These are phyloP conservation scores for Nigrospora oryzae DNA, from an alignment of 2,329 filamentous ascomycete genomes.

Conservation along the genomic window DNA sequence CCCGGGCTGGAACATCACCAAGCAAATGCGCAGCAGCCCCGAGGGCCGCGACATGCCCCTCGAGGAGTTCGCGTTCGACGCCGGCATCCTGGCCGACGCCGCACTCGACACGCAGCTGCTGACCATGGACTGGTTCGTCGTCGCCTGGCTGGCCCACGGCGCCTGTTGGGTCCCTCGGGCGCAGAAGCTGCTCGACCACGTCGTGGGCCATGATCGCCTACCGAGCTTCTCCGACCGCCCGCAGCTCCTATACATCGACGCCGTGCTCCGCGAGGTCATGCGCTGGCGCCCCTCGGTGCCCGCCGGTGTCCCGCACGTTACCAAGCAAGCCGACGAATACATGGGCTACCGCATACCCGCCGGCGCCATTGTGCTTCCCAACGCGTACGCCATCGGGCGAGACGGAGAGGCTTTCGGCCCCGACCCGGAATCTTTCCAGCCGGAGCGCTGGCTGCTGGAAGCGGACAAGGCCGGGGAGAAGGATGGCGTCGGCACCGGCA, in stretches of 20 bases:
- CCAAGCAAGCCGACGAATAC: slow-evolving; percentile 23
- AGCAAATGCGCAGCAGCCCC: slow-evolving; percentile 12
- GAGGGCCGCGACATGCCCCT: slow-evolving; percentile 13
- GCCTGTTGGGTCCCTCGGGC: slow-evolving; percentile 22
- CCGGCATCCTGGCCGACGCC: slow-evolving; percentile 19
- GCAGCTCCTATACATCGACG: slow-evolving; percentile 31
- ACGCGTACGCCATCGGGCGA: slow-evolving; percentile 28
- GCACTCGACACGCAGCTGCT: slow-evolving; percentile 19
- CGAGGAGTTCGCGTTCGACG: slow-evolving; percentile 22
- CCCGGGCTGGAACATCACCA: slow-evolving; percentile 22
- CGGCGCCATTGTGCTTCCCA: slow-evolving; percentile 32
- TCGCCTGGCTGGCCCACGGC: slow-evolving; percentile 8
- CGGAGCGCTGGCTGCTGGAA: slow-evolving; percentile 21
- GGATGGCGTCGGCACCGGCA: neutral
- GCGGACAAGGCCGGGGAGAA: neutral
- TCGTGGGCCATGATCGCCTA: slow-evolving; percentile 28
- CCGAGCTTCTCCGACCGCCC: slow-evolving; percentile 28
- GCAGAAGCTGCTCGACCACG: slow-evolving; percentile 28
- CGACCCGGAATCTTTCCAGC: slow-evolving; percentile 18
- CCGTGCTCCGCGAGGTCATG: slow-evolving; percentile 31
- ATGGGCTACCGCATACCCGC: slow-evolving; percentile 31
- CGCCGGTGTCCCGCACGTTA: slow-evolving; percentile 28
- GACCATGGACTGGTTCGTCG: neutral
- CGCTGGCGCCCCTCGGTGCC: slow-evolving; percentile 33
- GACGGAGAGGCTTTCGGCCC: slow-evolving; percentile 31